phyloP scores from a whole-genome alignment of 163 green algal genomes.

The Scenedesmus sp. region DNA sequence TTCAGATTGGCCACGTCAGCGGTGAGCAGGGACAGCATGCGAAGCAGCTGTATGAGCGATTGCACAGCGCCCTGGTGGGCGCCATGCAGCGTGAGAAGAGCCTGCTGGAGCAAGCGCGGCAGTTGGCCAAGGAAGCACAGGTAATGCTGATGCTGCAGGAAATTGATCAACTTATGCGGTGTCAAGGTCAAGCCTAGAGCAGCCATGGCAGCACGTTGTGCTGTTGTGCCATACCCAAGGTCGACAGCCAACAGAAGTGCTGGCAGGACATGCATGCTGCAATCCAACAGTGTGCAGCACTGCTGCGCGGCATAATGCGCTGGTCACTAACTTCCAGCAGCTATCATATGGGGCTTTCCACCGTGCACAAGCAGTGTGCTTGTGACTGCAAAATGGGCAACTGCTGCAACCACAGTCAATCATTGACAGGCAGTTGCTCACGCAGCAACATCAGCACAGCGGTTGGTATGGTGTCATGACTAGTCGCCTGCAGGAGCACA shows the following conservation, averaged over 20 bases:
- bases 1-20: conserved; percentile 61
- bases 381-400: too few relatives aligned
- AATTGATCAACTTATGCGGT: neutral
- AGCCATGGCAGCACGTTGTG: neutral
- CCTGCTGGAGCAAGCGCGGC: conserved; percentile 63
- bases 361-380: too few relatives aligned
- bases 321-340: too few relatives aligned
- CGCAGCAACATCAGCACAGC: too few relatives aligned
- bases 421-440: too few relatives aligned
- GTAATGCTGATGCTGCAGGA: neutral
- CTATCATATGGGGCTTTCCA: too few relatives aligned
- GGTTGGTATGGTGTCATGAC: too few relatives aligned
- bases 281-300: too few relatives aligned
- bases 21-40: conserved; percentile 60
- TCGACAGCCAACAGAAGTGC: neutral
- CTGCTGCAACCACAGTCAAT: too few relatives aligned
- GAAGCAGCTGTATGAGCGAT: conserved; percentile 62
- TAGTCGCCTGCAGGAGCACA: too few relatives aligned
- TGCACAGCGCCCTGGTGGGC: conserved; percentile 67
- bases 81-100: conserved; percentile 65
- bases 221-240: neutral
- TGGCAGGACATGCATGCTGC: neutral
- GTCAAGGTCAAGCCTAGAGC: neutral
- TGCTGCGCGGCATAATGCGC: too few relatives aligned
- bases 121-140: conserved; percentile 39